phyloP scores from a whole-genome alignment of 2,329 filamentous ascomycete species.

The Phyllosticta citriasiana region DNA sequence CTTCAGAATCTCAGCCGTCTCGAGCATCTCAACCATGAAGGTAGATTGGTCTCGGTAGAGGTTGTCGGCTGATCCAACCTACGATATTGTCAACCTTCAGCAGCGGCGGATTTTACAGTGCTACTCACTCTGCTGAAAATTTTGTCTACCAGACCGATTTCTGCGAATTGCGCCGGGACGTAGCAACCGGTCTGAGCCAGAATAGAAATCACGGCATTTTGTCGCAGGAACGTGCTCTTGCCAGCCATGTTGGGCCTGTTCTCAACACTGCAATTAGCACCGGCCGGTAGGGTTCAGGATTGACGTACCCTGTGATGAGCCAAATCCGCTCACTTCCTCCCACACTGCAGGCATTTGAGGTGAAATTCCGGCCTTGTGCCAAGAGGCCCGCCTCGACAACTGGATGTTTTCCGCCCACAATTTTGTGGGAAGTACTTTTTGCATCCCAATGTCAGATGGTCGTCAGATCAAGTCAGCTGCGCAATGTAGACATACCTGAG shows the following conservation, averaged over 20 bases:
- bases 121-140: conserved; percentile 65
- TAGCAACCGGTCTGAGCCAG: conserved; percentile 88
- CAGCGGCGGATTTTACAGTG: background rate
- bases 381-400: conserved; percentile 79
- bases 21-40: conserved; percentile 55
- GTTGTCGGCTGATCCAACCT: conserved; percentile 83
- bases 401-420: conserved; percentile 80
- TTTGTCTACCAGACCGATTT: conserved; percentile 87
- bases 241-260: conserved; percentile 85
- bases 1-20: conserved; percentile 28
- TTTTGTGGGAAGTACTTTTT: conserved; percentile 50
- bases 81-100: background rate
- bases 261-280: background rate
- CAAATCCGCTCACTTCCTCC: conserved; percentile 64
- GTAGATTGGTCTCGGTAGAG: conserved; percentile 92
- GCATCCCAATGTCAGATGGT: background rate
- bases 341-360: conserved; percentile 76
- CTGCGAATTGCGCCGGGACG: conserved; percentile 78
- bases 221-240: conserved; percentile 90
- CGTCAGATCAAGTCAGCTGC: background rate
- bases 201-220: conserved; percentile 90
- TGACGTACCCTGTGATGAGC: conserved; percentile 49
- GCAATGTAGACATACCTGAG: conserved; percentile 20
- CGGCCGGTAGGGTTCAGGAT: background rate
- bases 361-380: conserved; percentile 71